Conservation (phyloP, 345 rosid genomes). For the Citropsis articulata region DNA sequence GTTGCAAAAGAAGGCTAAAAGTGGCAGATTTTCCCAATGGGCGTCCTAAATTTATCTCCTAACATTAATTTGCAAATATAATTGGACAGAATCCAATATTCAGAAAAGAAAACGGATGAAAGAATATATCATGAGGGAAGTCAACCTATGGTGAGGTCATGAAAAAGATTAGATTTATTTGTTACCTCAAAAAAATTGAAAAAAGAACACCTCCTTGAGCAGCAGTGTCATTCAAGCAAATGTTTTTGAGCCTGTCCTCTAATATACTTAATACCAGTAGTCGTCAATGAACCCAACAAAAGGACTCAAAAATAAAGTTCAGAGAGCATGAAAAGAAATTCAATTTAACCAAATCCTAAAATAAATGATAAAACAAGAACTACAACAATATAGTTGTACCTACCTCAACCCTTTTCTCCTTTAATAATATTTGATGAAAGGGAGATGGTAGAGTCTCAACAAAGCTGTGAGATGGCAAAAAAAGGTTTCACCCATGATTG, state of each 20-base stretch:
- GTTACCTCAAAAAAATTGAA: slow-evolving; percentile 52
- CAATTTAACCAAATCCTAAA: slow-evolving; percentile 32
- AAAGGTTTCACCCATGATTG: slow-evolving; percentile 48
- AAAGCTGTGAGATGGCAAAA: slow-evolving; percentile 80
- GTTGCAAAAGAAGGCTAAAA: background rate
- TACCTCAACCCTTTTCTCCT: slow-evolving; percentile 83
- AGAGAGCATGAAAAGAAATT: slow-evolving; percentile 28
- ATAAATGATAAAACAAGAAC: slow-evolving; percentile 25
- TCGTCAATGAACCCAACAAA: slow-evolving; percentile 23
- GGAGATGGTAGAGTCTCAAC: slow-evolving; percentile 60
- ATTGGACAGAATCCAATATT: background rate
- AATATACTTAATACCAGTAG: slow-evolving; percentile 30
- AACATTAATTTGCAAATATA: background rate
- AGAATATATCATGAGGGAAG: background rate
- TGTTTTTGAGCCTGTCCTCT: slow-evolving; percentile 37
- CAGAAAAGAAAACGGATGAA: background rate
- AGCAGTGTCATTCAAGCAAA: slow-evolving; percentile 47
- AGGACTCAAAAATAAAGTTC: slow-evolving; percentile 31
- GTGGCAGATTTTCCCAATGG: background rate
- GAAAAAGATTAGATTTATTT: slow-evolving; percentile 23
- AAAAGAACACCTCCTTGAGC: slow-evolving; percentile 29
- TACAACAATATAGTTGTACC: slow-evolving; percentile 51
- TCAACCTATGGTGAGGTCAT: background rate
- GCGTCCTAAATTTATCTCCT: background rate
- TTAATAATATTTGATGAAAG: slow-evolving; percentile 60